These are phyloP conservation scores for Coemansia interrupta DNA, from an alignment of 192 early-diverging fungal species.

Conservation along the genomic window DNA sequence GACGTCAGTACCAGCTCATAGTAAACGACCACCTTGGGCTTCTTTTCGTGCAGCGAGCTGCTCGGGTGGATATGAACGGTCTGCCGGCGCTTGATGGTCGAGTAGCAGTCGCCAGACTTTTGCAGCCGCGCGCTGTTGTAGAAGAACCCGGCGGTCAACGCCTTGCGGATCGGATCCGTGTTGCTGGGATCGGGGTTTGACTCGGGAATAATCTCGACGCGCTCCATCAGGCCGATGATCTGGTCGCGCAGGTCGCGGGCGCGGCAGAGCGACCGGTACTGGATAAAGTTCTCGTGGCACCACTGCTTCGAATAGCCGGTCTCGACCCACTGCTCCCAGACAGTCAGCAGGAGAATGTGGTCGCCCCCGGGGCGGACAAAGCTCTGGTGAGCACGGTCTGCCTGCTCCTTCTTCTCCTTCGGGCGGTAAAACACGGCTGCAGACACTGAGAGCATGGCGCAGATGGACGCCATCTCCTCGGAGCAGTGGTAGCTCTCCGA, in stretches of 20 bases:
- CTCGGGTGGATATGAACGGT: conserved; percentile 92
- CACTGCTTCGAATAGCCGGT: conserved; percentile 89
- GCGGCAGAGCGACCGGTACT: conserved; percentile 83
- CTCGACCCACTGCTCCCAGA: conserved; percentile 90
- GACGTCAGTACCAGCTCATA: conserved; percentile 90
- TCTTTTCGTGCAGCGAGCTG: conserved; percentile 72
- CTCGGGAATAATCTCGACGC: conserved; percentile 80
- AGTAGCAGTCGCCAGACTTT: conserved; percentile 85
- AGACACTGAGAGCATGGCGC: conserved; percentile 88
- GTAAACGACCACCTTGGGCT: conserved; percentile 86
- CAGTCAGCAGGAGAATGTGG: conserved; percentile 83
- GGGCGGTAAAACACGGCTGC: conserved; percentile 77
- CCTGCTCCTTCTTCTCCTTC: conserved; percentile 89
- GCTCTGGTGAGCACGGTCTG: conserved; percentile 88
- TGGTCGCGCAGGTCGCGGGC: conserved; percentile 93
- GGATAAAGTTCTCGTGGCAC: conserved; percentile 98
- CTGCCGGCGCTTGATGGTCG: conserved; percentile 84
- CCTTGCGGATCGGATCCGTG: conserved; percentile 85
- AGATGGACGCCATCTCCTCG: conserved; percentile 89
- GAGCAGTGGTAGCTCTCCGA: conserved; percentile 91
- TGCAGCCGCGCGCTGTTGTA: conserved; percentile 86
- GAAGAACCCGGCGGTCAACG: conserved; percentile 92
- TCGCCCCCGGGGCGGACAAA: conserved; percentile 91
- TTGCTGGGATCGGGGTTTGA: conserved; percentile 82
- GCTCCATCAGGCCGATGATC: conserved; percentile 85